These are phyloP conservation scores for Chaetomium sp. DNA, from an alignment of 2,329 filamentous ascomycete species.

Conservation along the genomic window DNA sequence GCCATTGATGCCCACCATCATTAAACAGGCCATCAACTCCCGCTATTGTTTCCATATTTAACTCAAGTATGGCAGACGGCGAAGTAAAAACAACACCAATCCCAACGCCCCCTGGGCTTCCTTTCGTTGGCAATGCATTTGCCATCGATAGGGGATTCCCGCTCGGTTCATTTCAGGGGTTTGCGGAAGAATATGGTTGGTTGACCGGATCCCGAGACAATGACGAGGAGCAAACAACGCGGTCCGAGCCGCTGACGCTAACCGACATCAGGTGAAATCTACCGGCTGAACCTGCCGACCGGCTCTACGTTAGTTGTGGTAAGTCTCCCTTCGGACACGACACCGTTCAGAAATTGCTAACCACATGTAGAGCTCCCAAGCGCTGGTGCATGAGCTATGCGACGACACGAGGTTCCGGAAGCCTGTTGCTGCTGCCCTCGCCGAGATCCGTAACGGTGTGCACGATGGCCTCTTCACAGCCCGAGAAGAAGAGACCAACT, in stretches of 20 bases:
- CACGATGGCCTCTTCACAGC: slow-evolving; percentile 62
- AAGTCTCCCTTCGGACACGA: background rate
- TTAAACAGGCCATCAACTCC: too few species aligned
- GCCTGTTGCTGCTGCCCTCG: slow-evolving; percentile 41
- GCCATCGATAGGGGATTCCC: slow-evolving; percentile 2
- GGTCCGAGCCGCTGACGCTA: background rate
- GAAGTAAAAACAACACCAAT: background rate
- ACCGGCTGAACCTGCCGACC: slow-evolving; percentile 46
- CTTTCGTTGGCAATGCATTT: slow-evolving; percentile 8
- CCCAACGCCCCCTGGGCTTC: slow-evolving; percentile 4
- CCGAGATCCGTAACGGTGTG: slow-evolving; percentile 53
- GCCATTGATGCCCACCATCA: too few species aligned
- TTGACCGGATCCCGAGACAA: background rate
- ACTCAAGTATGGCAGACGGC: background rate
- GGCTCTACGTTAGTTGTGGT: slow-evolving; percentile 24
- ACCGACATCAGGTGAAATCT: slow-evolving; percentile 48
- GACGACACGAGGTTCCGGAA: slow-evolving; percentile 63
- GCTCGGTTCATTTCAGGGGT: background rate
- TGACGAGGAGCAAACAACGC: too few species aligned
- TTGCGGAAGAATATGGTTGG: slow-evolving; percentile 7
- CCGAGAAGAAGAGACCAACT: slow-evolving; percentile 47
- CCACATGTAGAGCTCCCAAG: slow-evolving; percentile 28
- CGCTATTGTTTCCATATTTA: background rate
- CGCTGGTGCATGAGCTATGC: slow-evolving; percentile 56
- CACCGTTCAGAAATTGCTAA: too few species aligned